Percentiles rank a stretch among this genome's conserved stretches.
These are phyloP conservation scores for Anthracocystis walkeri DNA, from an alignment of 1,284 basidiomycete genomes.

Conservation along the genomic window DNA sequence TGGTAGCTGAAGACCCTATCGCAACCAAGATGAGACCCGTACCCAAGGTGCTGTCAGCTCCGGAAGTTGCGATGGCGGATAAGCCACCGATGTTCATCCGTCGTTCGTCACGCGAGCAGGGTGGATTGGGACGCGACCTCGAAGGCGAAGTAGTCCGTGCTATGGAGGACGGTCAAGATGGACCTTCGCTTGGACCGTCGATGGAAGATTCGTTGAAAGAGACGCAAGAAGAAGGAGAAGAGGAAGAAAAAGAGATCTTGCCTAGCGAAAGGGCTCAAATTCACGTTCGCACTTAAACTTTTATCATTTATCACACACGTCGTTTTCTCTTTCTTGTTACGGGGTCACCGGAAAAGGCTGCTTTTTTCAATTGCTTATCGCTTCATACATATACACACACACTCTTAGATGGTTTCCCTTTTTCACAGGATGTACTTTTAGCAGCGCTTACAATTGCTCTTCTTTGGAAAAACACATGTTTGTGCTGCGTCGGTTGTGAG, in stretches of 20 bases:
- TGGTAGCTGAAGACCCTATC: slow-evolving; percentile 35
- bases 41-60: slow-evolving; percentile 35
- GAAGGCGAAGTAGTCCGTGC: slow-evolving; percentile 58
- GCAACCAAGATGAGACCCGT: slow-evolving; percentile 26
- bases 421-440: slow-evolving; percentile 19
- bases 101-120: slow-evolving; percentile 59
- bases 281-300: slow-evolving; percentile 12
- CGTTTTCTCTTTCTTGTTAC: background rate
- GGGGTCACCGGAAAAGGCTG: slow-evolving; percentile 4
- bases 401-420: background rate
- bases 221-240: background rate
- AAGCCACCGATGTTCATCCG: slow-evolving; percentile 55
- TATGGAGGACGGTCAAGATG: slow-evolving; percentile 44
- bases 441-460: background rate
- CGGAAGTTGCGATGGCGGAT: slow-evolving; percentile 39
- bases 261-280: slow-evolving; percentile 8
- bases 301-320: background rate
- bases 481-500: background rate
- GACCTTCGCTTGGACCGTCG: slow-evolving; percentile 37
- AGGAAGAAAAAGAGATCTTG: background rate
- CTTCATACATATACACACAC: background rate
- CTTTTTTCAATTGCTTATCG: background rate
- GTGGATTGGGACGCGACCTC: slow-evolving; percentile 61
- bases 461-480: background rate
- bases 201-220: slow-evolving; percentile 32